Base-by-base conservation (phyloP, 495 filamentous ascomycete species). In the Hypoxylon trugodes region DNA sequence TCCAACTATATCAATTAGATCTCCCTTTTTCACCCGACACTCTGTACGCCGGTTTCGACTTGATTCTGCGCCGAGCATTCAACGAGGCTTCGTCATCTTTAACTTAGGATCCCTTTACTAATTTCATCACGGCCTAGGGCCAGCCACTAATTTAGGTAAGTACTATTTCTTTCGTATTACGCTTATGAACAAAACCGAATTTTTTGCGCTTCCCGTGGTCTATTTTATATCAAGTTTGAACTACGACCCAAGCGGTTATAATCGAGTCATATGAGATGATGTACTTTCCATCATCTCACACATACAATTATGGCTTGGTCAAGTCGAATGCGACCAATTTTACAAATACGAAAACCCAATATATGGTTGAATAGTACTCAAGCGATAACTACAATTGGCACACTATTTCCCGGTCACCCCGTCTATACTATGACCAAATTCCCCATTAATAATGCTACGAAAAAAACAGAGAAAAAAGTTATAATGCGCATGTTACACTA, bases 111-210 rank as follows among this genome's bases (percentile, higher is more conserved):
- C n/a, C 37, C 28, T 46, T 35, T 45, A 10, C 19, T 24, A 28
- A 22, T 16, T 37, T 35, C 10, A 46, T 22, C 46, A 12, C 13
- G 13, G 35, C 19, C 16, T 6, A 3, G 19, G 32, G 41, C 26
- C 21, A 33, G 42, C 33, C 8, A 12, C 21, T 21, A 28, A 56
- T 16, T 30, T 12, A 58, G 54, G 54, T 58, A 58, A 40, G 54
- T 48, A n/a, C 45, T 7, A 38, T 21, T 37, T 1, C 38, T 51
- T 38, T 25, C 13, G 13, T 41, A 24, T 38, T 8, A 2, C 21
- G 30, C 33, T 25, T 26, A 1, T 36, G 8, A 21, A 13, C 10
- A 4, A 6, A 28, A 6, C 25, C 25, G 21, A 25, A 18, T 16
- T 30, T n/a, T n/a, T n/a, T 47, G 12, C 25, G 24, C 43, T 30